Evolutionary conservation across 768 basidiomycete species (phyloP).

Genomic region (Podaxis pistillaris): DNA sequence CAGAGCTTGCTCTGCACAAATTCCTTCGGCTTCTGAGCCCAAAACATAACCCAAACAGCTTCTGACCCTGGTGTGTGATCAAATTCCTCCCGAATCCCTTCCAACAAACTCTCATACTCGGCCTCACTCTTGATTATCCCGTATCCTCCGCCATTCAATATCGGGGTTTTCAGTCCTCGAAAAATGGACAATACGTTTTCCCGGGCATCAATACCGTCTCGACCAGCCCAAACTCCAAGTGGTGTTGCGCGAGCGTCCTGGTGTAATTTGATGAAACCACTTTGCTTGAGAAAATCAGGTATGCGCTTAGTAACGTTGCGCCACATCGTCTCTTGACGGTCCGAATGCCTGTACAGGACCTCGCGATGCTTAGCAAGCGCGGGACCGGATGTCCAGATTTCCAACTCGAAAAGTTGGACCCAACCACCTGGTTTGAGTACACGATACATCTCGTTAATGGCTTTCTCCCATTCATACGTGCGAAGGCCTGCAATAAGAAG

Average conservation of each 20-base stretch:
- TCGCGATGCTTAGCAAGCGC: slow-evolving; percentile 4
- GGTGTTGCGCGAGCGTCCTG: neutral
- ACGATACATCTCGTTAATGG: slow-evolving; percentile 7
- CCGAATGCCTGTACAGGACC: neutral
- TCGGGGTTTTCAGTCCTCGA: neutral
- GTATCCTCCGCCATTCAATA: neutral
- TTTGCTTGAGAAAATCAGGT: slow-evolving; percentile 1
- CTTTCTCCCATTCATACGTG: slow-evolving; percentile 5
- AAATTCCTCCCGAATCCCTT: neutral
- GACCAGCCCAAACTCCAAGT: slow-evolving; percentile 5
- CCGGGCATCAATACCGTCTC: slow-evolving; percentile 5
- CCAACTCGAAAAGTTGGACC: slow-evolving; percentile 8
- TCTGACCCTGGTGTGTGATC: slow-evolving; percentile 3
- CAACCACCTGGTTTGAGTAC: slow-evolving; percentile 13
- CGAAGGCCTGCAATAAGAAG: slow-evolving; percentile 11
- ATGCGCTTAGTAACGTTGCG: neutral
- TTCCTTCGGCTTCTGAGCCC: slow-evolving; percentile 1
- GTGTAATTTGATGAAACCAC: slow-evolving; percentile 4
- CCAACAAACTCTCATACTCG: neutral
- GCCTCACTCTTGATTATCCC: slow-evolving; percentile 1
- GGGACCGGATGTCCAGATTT: slow-evolving; percentile 2
- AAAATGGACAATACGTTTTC: neutral
- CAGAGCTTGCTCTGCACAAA: neutral
- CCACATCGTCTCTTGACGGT: neutral
- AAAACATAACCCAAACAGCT: neutral